These are phyloP conservation scores for Wickerhamomyces silvicola DNA, from an alignment of 805 yeast genomes.

Conservation along the genomic window DNA sequence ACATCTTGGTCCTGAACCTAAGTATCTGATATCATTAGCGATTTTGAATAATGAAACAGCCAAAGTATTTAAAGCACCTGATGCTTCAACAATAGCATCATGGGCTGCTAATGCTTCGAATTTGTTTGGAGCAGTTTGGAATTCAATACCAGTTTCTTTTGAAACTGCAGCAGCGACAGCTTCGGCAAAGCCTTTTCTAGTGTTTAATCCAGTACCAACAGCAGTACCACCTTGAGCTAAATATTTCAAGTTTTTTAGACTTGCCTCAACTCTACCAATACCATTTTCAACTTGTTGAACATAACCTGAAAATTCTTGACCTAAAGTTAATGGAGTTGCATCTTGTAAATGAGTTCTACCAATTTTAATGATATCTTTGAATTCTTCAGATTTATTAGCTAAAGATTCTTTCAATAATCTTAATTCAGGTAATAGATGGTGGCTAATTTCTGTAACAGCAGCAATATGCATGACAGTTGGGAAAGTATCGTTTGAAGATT, in stretches of 20 bases:
- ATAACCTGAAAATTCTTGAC: conserved; percentile 97
- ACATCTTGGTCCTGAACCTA: conserved; percentile 99
- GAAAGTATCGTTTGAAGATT: conserved; percentile 98
- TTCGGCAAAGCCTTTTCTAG: conserved; percentile 82
- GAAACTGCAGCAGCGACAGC: conserved; percentile 84
- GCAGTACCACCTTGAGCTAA: conserved; percentile 99
- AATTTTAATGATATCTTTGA: conserved; percentile 85
- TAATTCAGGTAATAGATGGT: conserved; percentile 74
- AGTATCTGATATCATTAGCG: conserved; percentile 96
- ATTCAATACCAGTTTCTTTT: conserved; percentile 79
- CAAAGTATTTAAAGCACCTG: conserved; percentile 94
- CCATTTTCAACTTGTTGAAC: conserved; percentile 91
- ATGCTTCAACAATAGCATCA: conserved; percentile 96
- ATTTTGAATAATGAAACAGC: conserved; percentile 93
- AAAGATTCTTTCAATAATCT: conserved; percentile 72
- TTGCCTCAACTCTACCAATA: conserved; percentile 72
- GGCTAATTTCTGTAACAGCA: conserved; percentile 82
- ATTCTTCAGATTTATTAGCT: conserved; percentile 73
- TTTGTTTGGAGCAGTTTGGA: conserved; percentile 95
- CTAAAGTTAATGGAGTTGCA: conserved; percentile 95
- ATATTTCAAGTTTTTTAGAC: conserved; percentile 68
- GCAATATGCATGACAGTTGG: conserved; percentile 99
- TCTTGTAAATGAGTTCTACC: conserved; percentile 99
- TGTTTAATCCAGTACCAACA: conserved; percentile 97
- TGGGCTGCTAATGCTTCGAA: conserved; percentile 99